Conservation (phyloP, 75 land plant genomes). For the Sequoia sempervirens region DNA sequence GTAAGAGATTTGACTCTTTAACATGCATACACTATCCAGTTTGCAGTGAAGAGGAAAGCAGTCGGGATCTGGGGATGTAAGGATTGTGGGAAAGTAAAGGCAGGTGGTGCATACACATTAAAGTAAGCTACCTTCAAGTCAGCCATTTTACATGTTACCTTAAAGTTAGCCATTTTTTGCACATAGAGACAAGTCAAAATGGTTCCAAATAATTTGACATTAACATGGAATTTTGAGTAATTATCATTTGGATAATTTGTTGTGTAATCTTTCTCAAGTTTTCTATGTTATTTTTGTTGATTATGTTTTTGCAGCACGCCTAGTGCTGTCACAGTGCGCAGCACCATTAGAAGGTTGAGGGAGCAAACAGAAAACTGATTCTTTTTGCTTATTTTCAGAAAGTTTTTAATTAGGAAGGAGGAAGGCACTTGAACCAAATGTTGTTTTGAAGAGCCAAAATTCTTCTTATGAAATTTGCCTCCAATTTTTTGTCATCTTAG, state of each 20-base stretch:
- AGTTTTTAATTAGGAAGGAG: not conserved
- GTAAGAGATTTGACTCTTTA: not conserved
- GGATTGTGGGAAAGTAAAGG: constrained; percentile 83
- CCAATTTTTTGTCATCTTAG: not conserved
- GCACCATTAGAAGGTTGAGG: constrained; percentile 79
- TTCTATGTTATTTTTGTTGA: not conserved
- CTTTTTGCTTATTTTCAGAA: not conserved
- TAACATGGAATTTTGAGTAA: too few relatives aligned
- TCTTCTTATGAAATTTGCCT: not conserved
- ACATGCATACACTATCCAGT: constrained; percentile 28
- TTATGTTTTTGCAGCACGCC: constrained; percentile 53
- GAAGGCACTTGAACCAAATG: not conserved
- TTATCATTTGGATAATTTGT: not conserved
- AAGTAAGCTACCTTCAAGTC: constrained; percentile 40
- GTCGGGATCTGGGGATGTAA: constrained; percentile 89
- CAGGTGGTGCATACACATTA: constrained; percentile 81
- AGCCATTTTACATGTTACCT: too few relatives aligned
- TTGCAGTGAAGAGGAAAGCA: constrained; percentile 83
- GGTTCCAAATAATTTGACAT: not conserved
- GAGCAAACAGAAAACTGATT: constrained; percentile 60
- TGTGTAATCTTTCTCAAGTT: not conserved
- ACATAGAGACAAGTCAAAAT: not conserved
- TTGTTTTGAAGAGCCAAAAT: not conserved
- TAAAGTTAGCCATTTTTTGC: not conserved
- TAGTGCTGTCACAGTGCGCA: constrained; percentile 84